Conservation (phyloP, 2,329 filamentous ascomycete species). For the Epichloe festucae region DNA sequence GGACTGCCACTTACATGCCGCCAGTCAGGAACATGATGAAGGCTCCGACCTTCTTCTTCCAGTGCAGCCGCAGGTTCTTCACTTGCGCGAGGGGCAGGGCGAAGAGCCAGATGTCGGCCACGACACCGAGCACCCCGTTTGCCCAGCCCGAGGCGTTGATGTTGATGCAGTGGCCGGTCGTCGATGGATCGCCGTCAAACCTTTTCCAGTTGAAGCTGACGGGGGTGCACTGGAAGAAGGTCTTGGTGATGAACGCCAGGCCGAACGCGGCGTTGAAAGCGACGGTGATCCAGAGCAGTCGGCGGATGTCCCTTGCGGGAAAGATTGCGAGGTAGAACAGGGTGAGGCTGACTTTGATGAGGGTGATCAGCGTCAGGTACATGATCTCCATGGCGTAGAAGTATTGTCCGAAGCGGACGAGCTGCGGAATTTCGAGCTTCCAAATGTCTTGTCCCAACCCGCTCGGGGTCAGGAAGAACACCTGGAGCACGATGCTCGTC, state of each 20-base stretch:
- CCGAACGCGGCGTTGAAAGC: constrained; percentile 22
- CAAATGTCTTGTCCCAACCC: constrained; percentile 32
- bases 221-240: constrained; percentile 32
- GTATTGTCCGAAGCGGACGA: constrained; percentile 25
- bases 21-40: constrained; percentile 30
- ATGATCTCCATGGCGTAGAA: constrained; percentile 25
- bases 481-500: constrained; percentile 13
- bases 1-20: constrained; percentile 13
- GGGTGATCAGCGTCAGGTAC: constrained; percentile 28
- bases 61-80: constrained; percentile 19
- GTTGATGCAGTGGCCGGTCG: constrained; percentile 30
- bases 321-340: constrained; percentile 38
- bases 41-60: constrained; percentile 19
- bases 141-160: constrained; percentile 32
- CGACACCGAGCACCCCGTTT: constrained; percentile 33
- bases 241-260: constrained; percentile 23
- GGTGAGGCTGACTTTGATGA: constrained; percentile 33
- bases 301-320: constrained; percentile 19
- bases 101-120: constrained; percentile 32
- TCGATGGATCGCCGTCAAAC: constrained; percentile 25
- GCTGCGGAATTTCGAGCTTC: constrained; percentile 22
- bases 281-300: constrained; percentile 23
- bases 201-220: constrained; percentile 32
- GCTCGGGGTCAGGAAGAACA: constrained; percentile 13
- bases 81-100: constrained; percentile 29